Base-by-base conservation (phyloP, 192 early-diverging fungal genomes). In the Chytriomyces sp. region DNA sequence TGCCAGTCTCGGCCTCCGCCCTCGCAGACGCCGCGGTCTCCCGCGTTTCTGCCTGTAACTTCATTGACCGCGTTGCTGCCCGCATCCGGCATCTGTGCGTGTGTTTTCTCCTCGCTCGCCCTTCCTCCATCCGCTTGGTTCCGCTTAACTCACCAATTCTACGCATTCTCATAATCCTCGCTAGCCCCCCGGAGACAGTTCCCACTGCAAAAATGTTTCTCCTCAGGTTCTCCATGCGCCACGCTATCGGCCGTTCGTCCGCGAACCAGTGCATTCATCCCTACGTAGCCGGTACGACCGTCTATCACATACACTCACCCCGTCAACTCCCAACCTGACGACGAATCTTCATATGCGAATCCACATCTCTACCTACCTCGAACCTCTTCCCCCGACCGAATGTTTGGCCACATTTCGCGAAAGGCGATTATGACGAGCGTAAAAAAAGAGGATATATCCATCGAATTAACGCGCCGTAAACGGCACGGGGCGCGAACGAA, bases 1-100 rank as follows among this genome's bases (percentile, higher is more conserved):
- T n/a, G n/a, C n/a, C n/a, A n/a, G n/a, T n/a, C n/a, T n/a, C n/a
- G n/a, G n/a, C n/a, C n/a, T n/a, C n/a, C n/a, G n/a, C n/a, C n/a
- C n/a, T n/a, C n/a, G n/a, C n/a, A n/a, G n/a, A n/a, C n/a, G n/a
- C n/a, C n/a, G 44, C 64, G 28, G 44, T 17, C 17, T 14, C 66
- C 19, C 49, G 66, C 7, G 52, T 68, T 32, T 30, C 22, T 19
- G 53, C 66, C 10, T 56, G 53, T 33, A 8, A 28, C 6, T 68
- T 68, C 66, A 68, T 68, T 28, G 66, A 68, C 6, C n/a, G 36
- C 19, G 66, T 68, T 7, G 66, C 66, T 28, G 14, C n/a, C 5
- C 49, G 53, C 17, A n/a, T 68, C 6, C 39, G 66, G 7, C 26
- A 52, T 19, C 22, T 68, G 66, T 68, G 30, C 12, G 66, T 22